Conservation (phyloP, 192 early-diverging fungal species). For the Backusella liffmaniae region DNA sequence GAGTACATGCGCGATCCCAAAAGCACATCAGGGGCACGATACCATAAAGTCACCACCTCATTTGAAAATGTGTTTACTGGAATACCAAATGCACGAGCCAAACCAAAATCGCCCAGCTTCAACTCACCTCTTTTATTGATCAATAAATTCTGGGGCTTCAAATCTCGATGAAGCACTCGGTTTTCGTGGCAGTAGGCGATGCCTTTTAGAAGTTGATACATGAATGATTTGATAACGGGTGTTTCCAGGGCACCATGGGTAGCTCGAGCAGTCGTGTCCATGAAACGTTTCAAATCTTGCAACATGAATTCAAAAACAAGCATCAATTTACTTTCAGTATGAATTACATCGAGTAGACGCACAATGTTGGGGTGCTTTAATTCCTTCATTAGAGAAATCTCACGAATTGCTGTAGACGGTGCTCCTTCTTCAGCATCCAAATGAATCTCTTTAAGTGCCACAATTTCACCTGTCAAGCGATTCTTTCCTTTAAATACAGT, state of each 20-base stretch:
- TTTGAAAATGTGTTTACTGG: constrained; percentile 94
- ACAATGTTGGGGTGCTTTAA: constrained; percentile 92
- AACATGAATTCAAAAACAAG: constrained; percentile 89
- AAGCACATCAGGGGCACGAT: constrained; percentile 95
- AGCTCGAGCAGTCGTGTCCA: constrained; percentile 69
- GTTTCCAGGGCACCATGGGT: constrained; percentile 64
- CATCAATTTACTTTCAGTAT: constrained; percentile 82
- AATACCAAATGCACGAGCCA: constrained; percentile 81
- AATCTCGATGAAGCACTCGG: constrained; percentile 79
- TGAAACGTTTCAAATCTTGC: constrained; percentile 85
- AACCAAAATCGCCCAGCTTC: constrained; percentile 85
- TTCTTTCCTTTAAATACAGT: constrained; percentile 85
- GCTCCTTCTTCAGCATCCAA: constrained; percentile 91
- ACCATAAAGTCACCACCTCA: constrained; percentile 99
- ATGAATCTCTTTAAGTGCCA: constrained; percentile 95
- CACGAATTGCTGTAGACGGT: constrained; percentile 96
- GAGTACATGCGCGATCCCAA: constrained; percentile 93
- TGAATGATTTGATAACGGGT: constrained; percentile 70
- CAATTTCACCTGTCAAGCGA: constrained; percentile 74
- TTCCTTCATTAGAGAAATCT: constrained; percentile 98
- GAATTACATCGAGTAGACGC: constrained; percentile 77
- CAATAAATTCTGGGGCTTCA: constrained; percentile 85
- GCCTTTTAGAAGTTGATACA: constrained; percentile 80
- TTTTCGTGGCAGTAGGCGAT: constrained; percentile 86
- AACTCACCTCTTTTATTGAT: constrained; percentile 78